phyloP scores from a whole-genome alignment of 176 grass and related monocot species.

The barley (Hordeum vulgare) region MorexV3_pseudomolecules_assembly NC_058518.1:459812361-459812860 shows the following conservation, averaged over 20 bases:
- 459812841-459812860: not conserved
- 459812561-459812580: not conserved
- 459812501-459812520: not conserved
- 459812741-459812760: not conserved
- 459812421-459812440: slow-evolving; percentile 24
- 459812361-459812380: slow-evolving; percentile 81
- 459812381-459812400: slow-evolving; percentile 56
- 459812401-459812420: slow-evolving; percentile 39
- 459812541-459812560: not conserved
- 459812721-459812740: not conserved
- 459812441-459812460: slow-evolving; percentile 58
- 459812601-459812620: not conserved
- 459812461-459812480: slow-evolving; percentile 34
- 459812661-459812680: not conserved
- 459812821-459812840: not conserved
- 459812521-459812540: not conserved
- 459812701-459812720: not conserved
- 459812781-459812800: not conserved
- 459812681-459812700: not conserved
- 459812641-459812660: not conserved
- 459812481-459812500: slow-evolving; percentile 56
- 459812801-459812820: not conserved
- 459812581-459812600: not conserved
- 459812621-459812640: not conserved
- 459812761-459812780: not conserved